Percentiles rank a stretch among this genome's conserved stretches.
Conservation (phyloP, 805 yeast species). For the Diddensiella santjacobensis region DNA sequence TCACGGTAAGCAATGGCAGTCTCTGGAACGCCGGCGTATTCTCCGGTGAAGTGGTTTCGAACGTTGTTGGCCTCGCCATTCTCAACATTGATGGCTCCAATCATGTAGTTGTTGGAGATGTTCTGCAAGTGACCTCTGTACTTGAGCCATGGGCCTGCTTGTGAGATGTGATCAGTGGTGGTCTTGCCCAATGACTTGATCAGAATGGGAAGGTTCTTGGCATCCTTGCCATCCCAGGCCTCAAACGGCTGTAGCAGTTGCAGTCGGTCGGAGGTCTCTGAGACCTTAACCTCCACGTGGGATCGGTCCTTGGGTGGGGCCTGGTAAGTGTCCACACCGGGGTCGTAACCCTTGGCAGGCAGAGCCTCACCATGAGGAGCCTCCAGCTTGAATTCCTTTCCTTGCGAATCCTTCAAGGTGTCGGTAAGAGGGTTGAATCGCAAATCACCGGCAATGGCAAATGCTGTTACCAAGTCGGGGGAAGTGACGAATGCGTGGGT, state of each 20-base stretch:
- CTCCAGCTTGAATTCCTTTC: constrained; percentile 81
- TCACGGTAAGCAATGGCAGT: constrained; percentile 55
- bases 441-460: constrained; percentile 92
- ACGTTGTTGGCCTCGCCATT: constrained; percentile 90
- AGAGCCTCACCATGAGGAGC: constrained; percentile 90
- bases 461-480: constrained; percentile 93
- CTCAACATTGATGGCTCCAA: constrained; percentile 97
- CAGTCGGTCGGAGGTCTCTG: constrained; percentile 93
- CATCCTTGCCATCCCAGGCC: constrained; percentile 96
- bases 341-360: constrained; percentile 83
- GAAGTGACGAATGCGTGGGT: constrained; percentile 97
- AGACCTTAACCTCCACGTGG: constrained; percentile 64
- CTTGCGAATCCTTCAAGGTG: constrained; percentile 78
- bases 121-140: constrained; percentile 99
- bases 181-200: constrained; percentile 96
- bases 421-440: constrained; percentile 94
- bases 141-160: constrained; percentile 99
- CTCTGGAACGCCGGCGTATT: constrained; percentile 92
- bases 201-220: constrained; percentile 81
- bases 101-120: constrained; percentile 98
- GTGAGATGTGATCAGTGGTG: constrained; percentile 98
- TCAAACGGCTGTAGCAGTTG: constrained; percentile 91
- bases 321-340: constrained; percentile 92
- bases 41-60: constrained; percentile 87
- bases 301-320: constrained; percentile 91